phyloP scores from a whole-genome alignment of 176 grass and related monocot species.

The Ananas comosus region DNA sequence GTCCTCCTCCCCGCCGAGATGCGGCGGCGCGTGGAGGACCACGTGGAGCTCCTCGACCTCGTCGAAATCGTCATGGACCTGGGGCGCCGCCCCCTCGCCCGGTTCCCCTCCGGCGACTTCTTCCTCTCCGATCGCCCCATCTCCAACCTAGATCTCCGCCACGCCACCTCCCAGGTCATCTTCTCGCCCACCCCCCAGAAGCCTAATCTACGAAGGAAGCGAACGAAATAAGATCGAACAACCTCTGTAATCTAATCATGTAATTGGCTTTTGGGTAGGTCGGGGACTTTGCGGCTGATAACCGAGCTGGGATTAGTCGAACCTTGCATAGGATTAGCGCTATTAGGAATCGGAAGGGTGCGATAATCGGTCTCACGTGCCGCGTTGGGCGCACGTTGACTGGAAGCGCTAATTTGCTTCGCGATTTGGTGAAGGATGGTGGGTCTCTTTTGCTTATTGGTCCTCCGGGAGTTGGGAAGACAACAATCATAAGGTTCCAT shows the following conservation, averaged over 20 bases:
- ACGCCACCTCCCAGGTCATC: conserved; percentile 52
- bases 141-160: conserved; percentile 49
- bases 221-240: not conserved
- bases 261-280: conserved; percentile 33
- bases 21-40: conserved; percentile 37
- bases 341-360: conserved; percentile 61
- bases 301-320: conserved; percentile 70
- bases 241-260: not conserved
- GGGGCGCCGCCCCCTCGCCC: conserved; percentile 53
- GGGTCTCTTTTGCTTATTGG: conserved; percentile 72
- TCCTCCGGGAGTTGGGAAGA: conserved; percentile 82
- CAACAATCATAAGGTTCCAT: conserved; percentile 67
- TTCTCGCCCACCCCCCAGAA: not conserved
- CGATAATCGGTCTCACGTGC: conserved; percentile 75
- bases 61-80: conserved; percentile 93
- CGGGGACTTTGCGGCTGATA: conserved; percentile 69
- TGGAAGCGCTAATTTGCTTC: conserved; percentile 69
- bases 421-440: conserved; percentile 78
- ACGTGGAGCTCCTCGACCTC: conserved; percentile 52
- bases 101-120: conserved; percentile 74
- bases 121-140: conserved; percentile 50
- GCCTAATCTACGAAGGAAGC: not conserved
- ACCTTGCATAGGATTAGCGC: conserved; percentile 77
- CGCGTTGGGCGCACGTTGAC: conserved; percentile 70
- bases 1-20: conserved; percentile 54